Evolutionary conservation across 345 rosid genomes (phyloP).

Genomic region (Cardiospermum halicacabum): DNA sequence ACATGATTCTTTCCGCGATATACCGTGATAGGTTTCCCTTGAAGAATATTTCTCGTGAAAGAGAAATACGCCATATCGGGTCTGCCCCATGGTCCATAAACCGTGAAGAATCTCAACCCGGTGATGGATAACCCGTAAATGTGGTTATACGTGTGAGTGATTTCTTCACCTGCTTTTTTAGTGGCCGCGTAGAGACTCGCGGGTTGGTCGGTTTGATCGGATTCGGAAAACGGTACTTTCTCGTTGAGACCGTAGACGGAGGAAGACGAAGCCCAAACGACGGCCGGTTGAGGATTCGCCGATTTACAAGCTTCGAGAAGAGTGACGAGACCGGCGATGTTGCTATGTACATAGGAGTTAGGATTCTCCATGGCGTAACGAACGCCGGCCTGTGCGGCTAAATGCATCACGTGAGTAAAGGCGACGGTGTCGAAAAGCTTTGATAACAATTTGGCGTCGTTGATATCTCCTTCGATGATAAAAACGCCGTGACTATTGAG

Average conservation of each 20-base stretch:
- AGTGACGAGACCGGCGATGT: conserved; percentile 65
- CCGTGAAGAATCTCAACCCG: conserved; percentile 77
- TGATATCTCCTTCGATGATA: conserved; percentile 63
- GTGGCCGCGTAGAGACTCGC: conserved; percentile 89
- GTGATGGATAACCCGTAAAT: conserved; percentile 77
- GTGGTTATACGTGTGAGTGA: conserved; percentile 75
- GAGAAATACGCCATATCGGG: conserved; percentile 91
- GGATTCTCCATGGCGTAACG: conserved; percentile 80
- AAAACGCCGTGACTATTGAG: conserved; percentile 41
- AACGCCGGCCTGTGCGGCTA: conserved; percentile 92
- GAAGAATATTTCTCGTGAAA: conserved; percentile 54
- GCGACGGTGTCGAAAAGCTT: conserved; percentile 74
- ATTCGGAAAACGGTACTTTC: conserved; percentile 62
- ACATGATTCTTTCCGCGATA: conserved; percentile 64
- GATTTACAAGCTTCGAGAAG: conserved; percentile 66
- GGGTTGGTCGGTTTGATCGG: conserved; percentile 69
- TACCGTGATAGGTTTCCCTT: conserved; percentile 69
- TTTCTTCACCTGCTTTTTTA: conserved; percentile 80
- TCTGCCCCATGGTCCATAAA: conserved; percentile 85
- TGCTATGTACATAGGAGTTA: conserved; percentile 62
- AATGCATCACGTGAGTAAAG: conserved; percentile 81
- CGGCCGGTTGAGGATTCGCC: conserved; percentile 72
- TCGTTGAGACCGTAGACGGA: conserved; percentile 78
- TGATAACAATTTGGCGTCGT: conserved; percentile 49
- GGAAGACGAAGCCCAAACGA: conserved; percentile 86